These are phyloP conservation scores for Dendrobium nobile DNA, from an alignment of 106 monocot species.

Conservation along the genomic window DNA sequence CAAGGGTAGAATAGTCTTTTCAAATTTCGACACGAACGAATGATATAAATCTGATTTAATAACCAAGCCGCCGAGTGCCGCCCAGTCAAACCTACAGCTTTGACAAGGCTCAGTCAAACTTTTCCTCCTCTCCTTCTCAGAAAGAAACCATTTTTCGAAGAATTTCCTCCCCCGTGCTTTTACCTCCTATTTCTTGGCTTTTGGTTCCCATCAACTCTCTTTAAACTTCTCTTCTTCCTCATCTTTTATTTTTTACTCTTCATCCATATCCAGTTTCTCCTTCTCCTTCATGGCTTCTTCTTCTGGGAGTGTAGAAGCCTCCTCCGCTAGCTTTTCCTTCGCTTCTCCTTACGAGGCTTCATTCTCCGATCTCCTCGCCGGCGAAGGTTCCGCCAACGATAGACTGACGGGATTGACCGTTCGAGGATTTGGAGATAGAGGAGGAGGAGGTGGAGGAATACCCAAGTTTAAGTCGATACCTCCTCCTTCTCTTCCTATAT, in stretches of 20 bases:
- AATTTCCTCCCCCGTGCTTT: background rate
- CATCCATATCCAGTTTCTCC: background rate
- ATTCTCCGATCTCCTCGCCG: constrained; percentile 50
- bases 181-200: background rate
- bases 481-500: constrained; percentile 64
- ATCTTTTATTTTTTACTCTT: background rate
- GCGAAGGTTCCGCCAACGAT: constrained; percentile 13
- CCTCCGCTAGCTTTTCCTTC: constrained; percentile 16
- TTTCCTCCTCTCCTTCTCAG: background rate
- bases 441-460: constrained; percentile 14
- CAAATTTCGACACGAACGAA: too few species aligned
- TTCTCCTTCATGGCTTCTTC: constrained; percentile 38
- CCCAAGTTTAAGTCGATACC: constrained; percentile 71
- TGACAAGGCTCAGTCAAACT: constrained; percentile 8
- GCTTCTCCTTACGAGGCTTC: constrained; percentile 32
- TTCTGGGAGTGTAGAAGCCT: constrained; percentile 35
- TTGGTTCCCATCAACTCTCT: background rate
- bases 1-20: too few species aligned
- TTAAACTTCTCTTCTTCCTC: background rate
- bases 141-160: background rate
- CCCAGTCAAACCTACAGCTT: constrained; percentile 16
- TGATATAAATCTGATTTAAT: background rate
- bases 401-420: background rate
- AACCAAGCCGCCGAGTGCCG: constrained; percentile 3
- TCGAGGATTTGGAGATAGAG: background rate